A percentile compares a stretch with the other conserved stretches of the same genome.
Conservation (phyloP, 2,329 filamentous ascomycete species). For the Hypoxylon sp. region DNA sequence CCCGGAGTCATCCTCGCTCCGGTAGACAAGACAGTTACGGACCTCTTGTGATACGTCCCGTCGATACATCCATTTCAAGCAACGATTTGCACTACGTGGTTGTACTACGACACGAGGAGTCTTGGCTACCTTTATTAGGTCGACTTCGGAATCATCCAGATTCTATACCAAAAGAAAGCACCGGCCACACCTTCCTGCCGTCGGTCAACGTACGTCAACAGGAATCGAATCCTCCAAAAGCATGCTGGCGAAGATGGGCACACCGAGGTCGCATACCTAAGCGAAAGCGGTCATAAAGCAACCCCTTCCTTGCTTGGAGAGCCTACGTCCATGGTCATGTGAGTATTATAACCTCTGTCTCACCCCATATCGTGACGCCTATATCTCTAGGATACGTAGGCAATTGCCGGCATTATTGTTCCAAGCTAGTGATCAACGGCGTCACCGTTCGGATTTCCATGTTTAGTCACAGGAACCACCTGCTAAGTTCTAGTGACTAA, state of each 20-base stretch:
- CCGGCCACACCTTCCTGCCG: constrained; percentile 14
- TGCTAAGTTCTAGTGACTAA: neutral
- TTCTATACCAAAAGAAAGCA: constrained; percentile 12
- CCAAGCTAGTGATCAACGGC: neutral
- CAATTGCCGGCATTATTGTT: constrained; percentile 14
- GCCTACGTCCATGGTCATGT: constrained; percentile 24
- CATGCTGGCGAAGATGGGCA: neutral
- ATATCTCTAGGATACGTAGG: constrained; percentile 5
- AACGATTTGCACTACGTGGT: constrained; percentile 39
- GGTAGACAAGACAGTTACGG: constrained; percentile 41
- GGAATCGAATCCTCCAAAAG: constrained; percentile 3
- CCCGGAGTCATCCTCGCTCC: constrained; percentile 40
- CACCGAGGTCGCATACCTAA: constrained; percentile 16
- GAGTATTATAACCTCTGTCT: constrained; percentile 13
- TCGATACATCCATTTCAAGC: constrained; percentile 39
- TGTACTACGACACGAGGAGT: constrained; percentile 35
- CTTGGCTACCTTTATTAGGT: constrained; percentile 43
- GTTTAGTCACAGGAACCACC: neutral
- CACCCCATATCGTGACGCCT: constrained; percentile 12
- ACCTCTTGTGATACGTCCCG: constrained; percentile 30
- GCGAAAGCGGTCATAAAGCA: constrained; percentile 17
- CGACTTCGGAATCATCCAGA: constrained; percentile 36
- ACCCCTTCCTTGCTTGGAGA: constrained; percentile 6
- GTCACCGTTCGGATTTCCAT: neutral
- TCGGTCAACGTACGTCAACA: constrained; percentile 6